A percentile compares a stretch with the other conserved stretches of the same genome.
Conservation (phyloP, 768 basidiomycete genomes). For the Strobilomyces echinocephalus region DNA sequence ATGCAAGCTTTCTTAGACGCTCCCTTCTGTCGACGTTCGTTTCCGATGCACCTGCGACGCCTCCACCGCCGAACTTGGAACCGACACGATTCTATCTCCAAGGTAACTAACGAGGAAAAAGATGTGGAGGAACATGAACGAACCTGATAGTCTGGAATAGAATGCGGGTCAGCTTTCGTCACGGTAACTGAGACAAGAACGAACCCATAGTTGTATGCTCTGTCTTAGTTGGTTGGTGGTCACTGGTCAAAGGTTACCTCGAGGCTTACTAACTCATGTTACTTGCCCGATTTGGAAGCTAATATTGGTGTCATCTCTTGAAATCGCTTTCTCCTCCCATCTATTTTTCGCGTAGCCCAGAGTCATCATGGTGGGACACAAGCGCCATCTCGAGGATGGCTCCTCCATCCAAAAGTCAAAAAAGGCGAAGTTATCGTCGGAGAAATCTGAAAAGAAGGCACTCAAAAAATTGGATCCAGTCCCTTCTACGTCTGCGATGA, state of each 20-base stretch:
- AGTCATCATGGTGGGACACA: constrained; percentile 44
- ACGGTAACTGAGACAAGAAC: background rate
- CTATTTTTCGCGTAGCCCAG: background rate
- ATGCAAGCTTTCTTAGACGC: constrained; percentile 87
- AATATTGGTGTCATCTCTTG: too few species aligned
- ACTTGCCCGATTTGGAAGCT: constrained; percentile 13
- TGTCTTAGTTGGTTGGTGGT: constrained; percentile 5
- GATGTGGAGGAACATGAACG: constrained; percentile 5
- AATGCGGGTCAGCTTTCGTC: constrained; percentile 5
- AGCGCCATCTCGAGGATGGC: constrained; percentile 58
- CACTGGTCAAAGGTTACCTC: background rate
- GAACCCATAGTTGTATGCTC: background rate
- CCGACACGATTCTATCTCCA: constrained; percentile 82
- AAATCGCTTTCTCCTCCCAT: background rate
- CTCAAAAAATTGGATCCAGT: constrained; percentile 23
- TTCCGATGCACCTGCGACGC: constrained; percentile 92
- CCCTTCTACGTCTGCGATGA: constrained; percentile 35
- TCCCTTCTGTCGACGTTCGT: constrained; percentile 94
- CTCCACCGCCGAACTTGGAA: constrained; percentile 93
- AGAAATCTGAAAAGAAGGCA: constrained; percentile 24
- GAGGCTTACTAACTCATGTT: background rate
- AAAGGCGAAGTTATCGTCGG: constrained; percentile 48
- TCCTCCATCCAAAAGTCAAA: constrained; percentile 49
- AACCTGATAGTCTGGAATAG: constrained; percentile 63
- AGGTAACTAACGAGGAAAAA: background rate